Conservation (phyloP, 495 filamentous ascomycete species). For the Podospora bellae-mahoneyi region DNA sequence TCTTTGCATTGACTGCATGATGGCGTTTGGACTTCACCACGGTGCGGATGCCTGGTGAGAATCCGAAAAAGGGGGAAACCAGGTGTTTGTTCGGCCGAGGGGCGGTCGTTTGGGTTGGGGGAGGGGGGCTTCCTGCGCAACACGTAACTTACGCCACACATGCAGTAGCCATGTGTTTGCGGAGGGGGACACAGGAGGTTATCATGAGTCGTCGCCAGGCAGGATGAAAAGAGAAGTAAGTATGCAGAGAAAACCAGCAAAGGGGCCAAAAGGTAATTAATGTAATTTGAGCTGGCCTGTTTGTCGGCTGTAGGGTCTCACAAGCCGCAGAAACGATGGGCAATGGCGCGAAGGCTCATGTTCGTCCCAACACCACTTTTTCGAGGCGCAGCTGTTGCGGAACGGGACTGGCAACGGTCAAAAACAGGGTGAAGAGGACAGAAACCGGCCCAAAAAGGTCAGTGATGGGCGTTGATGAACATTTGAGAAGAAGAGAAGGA, state of each 20-base stretch:
- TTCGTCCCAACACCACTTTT: constrained; percentile 16
- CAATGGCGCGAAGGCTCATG: neutral
- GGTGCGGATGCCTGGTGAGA: neutral
- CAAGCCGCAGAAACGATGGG: constrained; percentile 7
- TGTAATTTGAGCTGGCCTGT: neutral
- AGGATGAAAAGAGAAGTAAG: neutral
- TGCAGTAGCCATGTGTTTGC: neutral
- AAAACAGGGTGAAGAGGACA: neutral
- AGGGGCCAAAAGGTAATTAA: constrained; percentile 1
- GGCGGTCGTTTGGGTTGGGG: neutral
- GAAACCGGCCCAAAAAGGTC: too few species aligned
- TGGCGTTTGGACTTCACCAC: constrained; percentile 20
- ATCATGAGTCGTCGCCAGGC: neutral
- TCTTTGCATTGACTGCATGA: constrained; percentile 77
- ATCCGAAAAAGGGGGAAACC: neutral
- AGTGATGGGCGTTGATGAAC: neutral
- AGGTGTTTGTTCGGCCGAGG: neutral
- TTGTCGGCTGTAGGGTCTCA: constrained; percentile 11
- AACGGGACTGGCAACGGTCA: neutral
- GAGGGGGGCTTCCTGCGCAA: neutral
- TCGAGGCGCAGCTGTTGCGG: constrained; percentile 10
- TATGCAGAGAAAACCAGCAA: neutral
- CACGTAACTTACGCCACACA: neutral
- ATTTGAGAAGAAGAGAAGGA: neutral
- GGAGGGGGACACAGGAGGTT: neutral